Conservation (phyloP, 2,329 filamentous ascomycete species). For the Cucurbitaria berberidis region DNA sequence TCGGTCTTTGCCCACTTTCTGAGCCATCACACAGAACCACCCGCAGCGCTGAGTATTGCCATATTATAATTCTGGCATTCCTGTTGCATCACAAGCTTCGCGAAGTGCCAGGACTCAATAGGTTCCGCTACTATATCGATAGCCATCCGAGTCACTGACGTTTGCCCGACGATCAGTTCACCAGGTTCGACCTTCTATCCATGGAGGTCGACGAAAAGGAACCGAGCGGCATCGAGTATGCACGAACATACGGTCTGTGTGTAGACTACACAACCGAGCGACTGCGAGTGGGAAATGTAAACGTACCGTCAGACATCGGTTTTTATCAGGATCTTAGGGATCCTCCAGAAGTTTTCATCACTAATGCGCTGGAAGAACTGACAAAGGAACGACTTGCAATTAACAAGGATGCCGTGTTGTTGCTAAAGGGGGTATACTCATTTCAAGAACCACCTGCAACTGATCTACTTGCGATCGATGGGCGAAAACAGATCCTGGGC, state of each 20-base stretch:
- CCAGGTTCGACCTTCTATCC: background rate
- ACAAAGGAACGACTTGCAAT: conserved; percentile 38
- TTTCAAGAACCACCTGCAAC: conserved; percentile 5
- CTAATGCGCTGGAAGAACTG: conserved; percentile 20
- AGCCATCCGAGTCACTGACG: background rate
- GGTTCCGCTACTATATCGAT: background rate
- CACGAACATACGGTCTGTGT: conserved; percentile 54
- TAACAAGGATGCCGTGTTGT: conserved; percentile 33
- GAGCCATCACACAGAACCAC: background rate
- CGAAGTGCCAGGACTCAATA: background rate
- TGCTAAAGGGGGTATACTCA: conserved; percentile 31
- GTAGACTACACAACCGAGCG: conserved; percentile 44
- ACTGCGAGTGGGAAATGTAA: conserved; percentile 22
- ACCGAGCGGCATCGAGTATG: conserved; percentile 55
- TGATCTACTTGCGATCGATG: conserved; percentile 1
- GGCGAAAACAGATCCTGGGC: conserved; percentile 22
- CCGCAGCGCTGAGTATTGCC: background rate
- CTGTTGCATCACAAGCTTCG: background rate
- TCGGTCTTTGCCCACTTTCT: background rate
- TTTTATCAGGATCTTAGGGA: conserved; percentile 29
- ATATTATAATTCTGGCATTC: background rate
- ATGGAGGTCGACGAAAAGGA: conserved; percentile 37
- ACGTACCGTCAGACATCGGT: conserved; percentile 9
- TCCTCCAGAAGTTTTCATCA: conserved; percentile 14
- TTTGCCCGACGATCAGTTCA: background rate